Base-by-base conservation (phyloP, 2,329 filamentous ascomycete species). In the Aspergillus calidoustus region DNA sequence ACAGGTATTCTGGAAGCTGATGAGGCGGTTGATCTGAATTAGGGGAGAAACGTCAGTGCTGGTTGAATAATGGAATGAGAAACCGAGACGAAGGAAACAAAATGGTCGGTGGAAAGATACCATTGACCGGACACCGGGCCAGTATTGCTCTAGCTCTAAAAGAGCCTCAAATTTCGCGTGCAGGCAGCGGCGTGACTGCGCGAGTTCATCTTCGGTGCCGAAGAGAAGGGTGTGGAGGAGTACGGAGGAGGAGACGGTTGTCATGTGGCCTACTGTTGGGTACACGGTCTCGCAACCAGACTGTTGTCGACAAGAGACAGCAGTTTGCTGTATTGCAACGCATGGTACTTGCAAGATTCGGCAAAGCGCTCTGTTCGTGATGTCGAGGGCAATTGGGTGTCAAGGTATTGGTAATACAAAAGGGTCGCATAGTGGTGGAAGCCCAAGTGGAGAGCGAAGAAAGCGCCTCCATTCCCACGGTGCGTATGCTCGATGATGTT, bases 381-480 rank as follows among this genome's bases (percentile, higher is more conserved):
- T 2, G 49, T 22, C 41, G 60, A 49, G 55, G 63, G 34, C 63
- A 63, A 57, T n/a, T 66, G 56, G 7, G 55, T 56, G 34, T 78
- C 76, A 3, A 79, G 71, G 54, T 73, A 79, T 15, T 71, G 74
- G 58, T 77, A 80, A 54, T 74, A 79, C 11, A 80, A 70, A n/a
- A 79, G 61, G 0, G 72, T 76, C 1, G 72, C 65, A 59, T 79
- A 80, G 60, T 80, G 74, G 50, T 79, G 71, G 57, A 71, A 78
- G 1, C 72, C 75, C 0, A 79, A 59, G 55, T 79, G 77, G n/a
- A 79, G 64, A 15, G 74, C 72, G 3, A 79, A 65, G 28, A 79
- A 78, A 0, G 69, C 62, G 0, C 75, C 68, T 7, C 76, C 77
- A 0, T 70, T 64, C 7, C 74, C 72, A 13, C 52, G 57, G 1